Conservation (phyloP, 2,329 filamentous ascomycete species). For the Hortaea werneckii region DNA sequence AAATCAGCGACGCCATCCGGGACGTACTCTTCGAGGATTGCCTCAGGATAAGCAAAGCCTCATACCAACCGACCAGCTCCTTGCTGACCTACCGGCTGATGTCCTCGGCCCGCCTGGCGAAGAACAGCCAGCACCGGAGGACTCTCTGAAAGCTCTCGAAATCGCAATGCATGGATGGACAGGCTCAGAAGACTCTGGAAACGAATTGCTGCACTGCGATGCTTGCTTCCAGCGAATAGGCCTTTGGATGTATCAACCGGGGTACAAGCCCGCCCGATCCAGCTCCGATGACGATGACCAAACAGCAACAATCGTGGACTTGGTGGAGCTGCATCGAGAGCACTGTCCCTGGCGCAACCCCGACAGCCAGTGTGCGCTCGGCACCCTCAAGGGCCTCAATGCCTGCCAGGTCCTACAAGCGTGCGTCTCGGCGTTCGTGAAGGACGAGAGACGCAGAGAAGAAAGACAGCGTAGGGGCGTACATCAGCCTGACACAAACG, state of each 20-base stretch:
- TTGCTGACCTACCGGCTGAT: slow-evolving; percentile 18
- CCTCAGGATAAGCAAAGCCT: slow-evolving; percentile 5
- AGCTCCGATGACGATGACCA: slow-evolving; percentile 23
- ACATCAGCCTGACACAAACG: slow-evolving; percentile 2
- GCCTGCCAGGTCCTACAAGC: slow-evolving; percentile 23
- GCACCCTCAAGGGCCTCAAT: slow-evolving; percentile 22
- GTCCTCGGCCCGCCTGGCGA: slow-evolving; percentile 13
- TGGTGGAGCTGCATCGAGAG: slow-evolving; percentile 27
- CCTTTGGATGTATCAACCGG: slow-evolving; percentile 81
- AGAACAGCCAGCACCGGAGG: slow-evolving; percentile 3
- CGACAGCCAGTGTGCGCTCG: slow-evolving; percentile 22
- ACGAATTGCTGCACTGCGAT: slow-evolving; percentile 67
- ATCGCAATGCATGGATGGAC: slow-evolving; percentile 39
- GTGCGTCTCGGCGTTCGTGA: slow-evolving; percentile 21
- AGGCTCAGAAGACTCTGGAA: slow-evolving; percentile 49
- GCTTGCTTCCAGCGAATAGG: slow-evolving; percentile 83
- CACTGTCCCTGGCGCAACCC: slow-evolving; percentile 30
- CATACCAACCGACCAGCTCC: slow-evolving; percentile 11
- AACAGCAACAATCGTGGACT: slow-evolving; percentile 15
- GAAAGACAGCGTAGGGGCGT: slow-evolving; percentile 7
- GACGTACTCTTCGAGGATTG: slow-evolving; percentile 9
- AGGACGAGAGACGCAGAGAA: slow-evolving; percentile 23
- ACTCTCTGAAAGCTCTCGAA: slow-evolving; percentile 15
- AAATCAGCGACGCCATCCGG: slow-evolving; percentile 17
- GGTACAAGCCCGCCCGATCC: slow-evolving; percentile 22